A percentile compares a stretch with the other conserved stretches of the same genome.
phyloP scores from a whole-genome alignment of 768 basidiomycete species.

The Epithele typhae region DNA sequence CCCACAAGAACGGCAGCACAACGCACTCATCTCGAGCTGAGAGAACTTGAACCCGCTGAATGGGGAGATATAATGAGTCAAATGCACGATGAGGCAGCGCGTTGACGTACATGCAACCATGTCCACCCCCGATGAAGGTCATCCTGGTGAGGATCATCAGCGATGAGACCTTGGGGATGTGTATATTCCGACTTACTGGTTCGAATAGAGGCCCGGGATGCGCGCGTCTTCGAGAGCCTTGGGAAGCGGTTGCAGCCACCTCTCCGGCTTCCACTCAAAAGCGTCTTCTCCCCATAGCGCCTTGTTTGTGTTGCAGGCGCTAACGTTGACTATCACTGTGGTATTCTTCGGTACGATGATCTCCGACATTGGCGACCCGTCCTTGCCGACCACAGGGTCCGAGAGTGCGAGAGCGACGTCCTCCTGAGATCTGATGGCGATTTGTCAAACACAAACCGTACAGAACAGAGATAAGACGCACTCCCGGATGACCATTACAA shows the following conservation, averaged over 20 bases:
- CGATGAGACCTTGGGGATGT: too few relatives aligned
- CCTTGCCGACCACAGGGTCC: constrained; percentile 26
- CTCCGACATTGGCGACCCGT: constrained; percentile 22
- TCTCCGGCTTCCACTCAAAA: constrained; percentile 39
- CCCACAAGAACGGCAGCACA: too few relatives aligned
- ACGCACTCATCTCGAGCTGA: too few relatives aligned
- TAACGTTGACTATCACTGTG: constrained; percentile 21
- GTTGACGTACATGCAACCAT: constrained; percentile 31
- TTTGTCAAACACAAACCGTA: too few relatives aligned
- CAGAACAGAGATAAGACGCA: neutral
- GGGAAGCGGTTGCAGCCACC: constrained; percentile 31
- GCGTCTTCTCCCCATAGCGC: constrained; percentile 39
- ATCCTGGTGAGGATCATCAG: constrained; percentile 23
- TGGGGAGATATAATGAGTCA: neutral
- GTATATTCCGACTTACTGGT: constrained; percentile 20
- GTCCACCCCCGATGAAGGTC: constrained; percentile 32
- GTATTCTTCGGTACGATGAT: constrained; percentile 26
- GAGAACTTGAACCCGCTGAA: too few relatives aligned
- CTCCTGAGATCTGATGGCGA: constrained; percentile 4
- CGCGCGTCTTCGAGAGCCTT: constrained; percentile 21
- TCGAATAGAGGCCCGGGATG: constrained; percentile 30
- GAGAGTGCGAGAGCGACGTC: constrained; percentile 27
- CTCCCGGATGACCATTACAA: constrained; percentile 1
- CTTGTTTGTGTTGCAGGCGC: constrained; percentile 31
- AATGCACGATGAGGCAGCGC: neutral